Percentiles rank a stretch among this genome's conserved stretches.
Conservation (phyloP, 169 alveolate genomes). For the Cryptosporidium ubiquitum region DNA sequence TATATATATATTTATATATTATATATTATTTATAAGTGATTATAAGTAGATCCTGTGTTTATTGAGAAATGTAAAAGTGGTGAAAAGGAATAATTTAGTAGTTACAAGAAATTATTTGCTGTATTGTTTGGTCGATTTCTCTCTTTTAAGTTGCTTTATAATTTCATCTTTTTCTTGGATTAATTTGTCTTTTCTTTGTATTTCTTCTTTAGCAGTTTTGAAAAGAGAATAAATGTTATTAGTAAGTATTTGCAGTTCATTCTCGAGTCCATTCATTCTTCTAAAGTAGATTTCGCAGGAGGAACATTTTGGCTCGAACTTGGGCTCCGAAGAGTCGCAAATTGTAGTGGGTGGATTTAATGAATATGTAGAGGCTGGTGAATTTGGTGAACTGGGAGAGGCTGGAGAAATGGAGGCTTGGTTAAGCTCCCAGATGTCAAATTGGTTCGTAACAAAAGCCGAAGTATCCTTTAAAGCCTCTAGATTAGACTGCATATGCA, state of each 20-base stretch:
- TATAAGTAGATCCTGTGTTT: too few species aligned
- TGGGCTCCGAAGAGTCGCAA: not conserved
- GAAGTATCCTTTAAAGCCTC: not conserved
- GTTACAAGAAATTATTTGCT: not conserved
- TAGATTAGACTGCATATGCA: not conserved
- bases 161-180: conserved; percentile 40
- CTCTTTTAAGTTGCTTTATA: not conserved
- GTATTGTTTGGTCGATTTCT: not conserved
- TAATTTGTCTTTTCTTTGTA: conserved; percentile 52
- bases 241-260: conserved; percentile 54
- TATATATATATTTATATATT: too few species aligned
- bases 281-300: conserved; percentile 39
- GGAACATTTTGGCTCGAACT: not conserved
- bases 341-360: not conserved
- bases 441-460: not conserved
- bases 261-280: conserved; percentile 52
- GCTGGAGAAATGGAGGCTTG: not conserved
- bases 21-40: too few species aligned
- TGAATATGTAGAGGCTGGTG: not conserved
- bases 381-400: not conserved
- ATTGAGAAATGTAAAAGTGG: too few species aligned
- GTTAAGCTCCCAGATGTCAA: not conserved
- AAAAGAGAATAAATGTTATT: conserved; percentile 46
- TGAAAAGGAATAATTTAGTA: too few species aligned
- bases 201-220: conserved; percentile 72